Evolutionary conservation across 164 flowering plant species (phyloP).

Genomic region (Brasenia schreberi): DNA sequence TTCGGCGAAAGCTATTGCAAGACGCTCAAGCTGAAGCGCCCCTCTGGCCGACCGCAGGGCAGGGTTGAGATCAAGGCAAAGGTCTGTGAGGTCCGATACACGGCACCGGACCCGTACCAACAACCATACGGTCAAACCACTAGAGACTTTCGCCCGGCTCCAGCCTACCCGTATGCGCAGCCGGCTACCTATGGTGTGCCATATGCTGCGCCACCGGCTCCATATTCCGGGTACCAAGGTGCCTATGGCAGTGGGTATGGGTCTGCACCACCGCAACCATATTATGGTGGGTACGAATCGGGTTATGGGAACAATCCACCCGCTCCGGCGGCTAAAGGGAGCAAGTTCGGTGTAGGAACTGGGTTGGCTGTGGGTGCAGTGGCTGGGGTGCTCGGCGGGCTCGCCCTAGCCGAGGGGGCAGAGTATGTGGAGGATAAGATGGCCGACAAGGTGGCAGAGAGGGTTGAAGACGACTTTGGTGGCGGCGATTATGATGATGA

Average conservation of each 20-base stretch:
- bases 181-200: not conserved
- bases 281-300: not conserved
- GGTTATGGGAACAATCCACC: slow-evolving; percentile 7
- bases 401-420: slow-evolving; percentile 57
- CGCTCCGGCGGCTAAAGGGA: slow-evolving; percentile 17
- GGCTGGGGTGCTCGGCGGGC: slow-evolving; percentile 70
- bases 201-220: not conserved
- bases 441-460: slow-evolving; percentile 48
- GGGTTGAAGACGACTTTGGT: slow-evolving; percentile 45
- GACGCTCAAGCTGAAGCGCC: slow-evolving; percentile 45
- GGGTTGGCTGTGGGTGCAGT: slow-evolving; percentile 84
- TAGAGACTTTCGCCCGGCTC: not conserved
- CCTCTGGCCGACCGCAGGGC: slow-evolving; percentile 86
- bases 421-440: slow-evolving; percentile 58
- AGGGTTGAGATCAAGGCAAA: slow-evolving; percentile 22
- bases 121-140: not conserved
- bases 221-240: not conserved
- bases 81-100: slow-evolving; percentile 24
- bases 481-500: slow-evolving; percentile 9
- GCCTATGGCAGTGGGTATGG: not conserved
- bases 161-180: not conserved
- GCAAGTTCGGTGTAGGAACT: slow-evolving; percentile 56
- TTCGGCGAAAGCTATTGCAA: slow-evolving; percentile 14
- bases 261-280: not conserved
- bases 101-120: not conserved